Base-by-base conservation (phyloP, 306 rosid species). In the Dalbergia cochinchinensis region DNA sequence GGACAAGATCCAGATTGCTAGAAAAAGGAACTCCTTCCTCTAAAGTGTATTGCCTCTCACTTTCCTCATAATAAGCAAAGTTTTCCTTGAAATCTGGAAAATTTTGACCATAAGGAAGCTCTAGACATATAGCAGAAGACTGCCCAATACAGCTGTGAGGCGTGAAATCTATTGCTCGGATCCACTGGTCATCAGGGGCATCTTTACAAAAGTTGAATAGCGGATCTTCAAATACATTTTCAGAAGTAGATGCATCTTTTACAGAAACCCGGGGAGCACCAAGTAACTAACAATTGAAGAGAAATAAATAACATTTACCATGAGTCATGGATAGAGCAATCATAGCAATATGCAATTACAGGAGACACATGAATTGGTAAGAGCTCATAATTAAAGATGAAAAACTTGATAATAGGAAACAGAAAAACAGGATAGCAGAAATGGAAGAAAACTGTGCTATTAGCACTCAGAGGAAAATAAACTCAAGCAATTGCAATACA, bases 261-360 rank as follows among this genome's bases (percentile, higher is more conserved):
- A 88, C 72, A 69, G 68, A 94, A 70, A 94, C 45, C 79, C 98
- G 91, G 22, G 97, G 97, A 31, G 92, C 94, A 44, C 98, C 94
- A 47, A 74, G 16, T 84, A 92, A 71, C 97, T 92, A 65, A 41
- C 20, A 78, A 78, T 50, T 39, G 16, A 80, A 68, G 63, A 81
- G 22, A 80, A 48, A 65, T 51, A 10, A 37, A 69, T 48, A 35
- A 69, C 69, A 77, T 12, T 72, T 26, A 51, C 20, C 39, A 44
- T 63, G 71, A 62, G 37, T 39, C 54, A 78, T 6, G 67, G 13
- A 73, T 42, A 60, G 20, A 50, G 33, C 33, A 55, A 19, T 41
- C 14, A 51, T 14, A 73, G 39, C 51, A 55, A 13, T 39, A 45
- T 33, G 42, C 45, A 74, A 71, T 53, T 48, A 59, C 45, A 53